Percentiles rank a stretch among this genome's conserved stretches.
phyloP scores from a whole-genome alignment of 2,329 filamentous ascomycete genomes.

The Trematosphaeria pertusa region DNA sequence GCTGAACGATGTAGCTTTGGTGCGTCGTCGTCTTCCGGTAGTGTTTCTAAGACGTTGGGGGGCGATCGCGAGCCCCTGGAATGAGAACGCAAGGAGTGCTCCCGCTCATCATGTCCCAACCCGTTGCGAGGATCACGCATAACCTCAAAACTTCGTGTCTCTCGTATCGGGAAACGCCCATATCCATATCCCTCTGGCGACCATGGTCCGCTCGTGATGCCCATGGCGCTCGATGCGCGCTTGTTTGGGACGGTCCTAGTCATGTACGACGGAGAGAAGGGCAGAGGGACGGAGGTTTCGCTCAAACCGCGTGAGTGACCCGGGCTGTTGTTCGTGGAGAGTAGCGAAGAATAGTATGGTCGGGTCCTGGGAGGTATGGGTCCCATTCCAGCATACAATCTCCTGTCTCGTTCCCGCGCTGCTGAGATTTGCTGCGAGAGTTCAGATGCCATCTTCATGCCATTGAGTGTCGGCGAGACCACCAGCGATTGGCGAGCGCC shows the following conservation, averaged over 20 bases:
- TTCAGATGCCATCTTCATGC: conserved; percentile 40
- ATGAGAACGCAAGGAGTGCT: conserved; percentile 40
- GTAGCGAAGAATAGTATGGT: conserved; percentile 41
- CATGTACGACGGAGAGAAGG: conserved; percentile 39
- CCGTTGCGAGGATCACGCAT: conserved; percentile 43
- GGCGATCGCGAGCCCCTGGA: conserved; percentile 50
- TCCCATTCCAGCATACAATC: conserved; percentile 45
- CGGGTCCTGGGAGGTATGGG: conserved; percentile 43
- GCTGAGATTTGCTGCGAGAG: conserved; percentile 42
- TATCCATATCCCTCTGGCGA: conserved; percentile 44
- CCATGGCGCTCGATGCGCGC: conserved; percentile 49
- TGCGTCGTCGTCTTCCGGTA: conserved; percentile 49
- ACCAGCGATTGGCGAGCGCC: conserved; percentile 76
- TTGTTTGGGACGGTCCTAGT: conserved; percentile 36
- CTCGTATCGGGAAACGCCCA: conserved; percentile 45
- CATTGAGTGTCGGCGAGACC: conserved; percentile 59
- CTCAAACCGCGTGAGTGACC: conserved; percentile 50
- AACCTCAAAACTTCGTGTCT: conserved; percentile 49
- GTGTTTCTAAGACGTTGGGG: conserved; percentile 46
- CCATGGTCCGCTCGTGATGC: conserved; percentile 46
- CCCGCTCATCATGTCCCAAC: conserved; percentile 31
- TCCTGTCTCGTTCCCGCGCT: conserved; percentile 43
- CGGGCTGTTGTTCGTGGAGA: conserved; percentile 37
- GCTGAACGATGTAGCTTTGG: conserved; percentile 65
- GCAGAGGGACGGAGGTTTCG: conserved; percentile 49